Base-by-base conservation (phyloP, 139 green algal species). In the Desmodesmus armatus region DNA sequence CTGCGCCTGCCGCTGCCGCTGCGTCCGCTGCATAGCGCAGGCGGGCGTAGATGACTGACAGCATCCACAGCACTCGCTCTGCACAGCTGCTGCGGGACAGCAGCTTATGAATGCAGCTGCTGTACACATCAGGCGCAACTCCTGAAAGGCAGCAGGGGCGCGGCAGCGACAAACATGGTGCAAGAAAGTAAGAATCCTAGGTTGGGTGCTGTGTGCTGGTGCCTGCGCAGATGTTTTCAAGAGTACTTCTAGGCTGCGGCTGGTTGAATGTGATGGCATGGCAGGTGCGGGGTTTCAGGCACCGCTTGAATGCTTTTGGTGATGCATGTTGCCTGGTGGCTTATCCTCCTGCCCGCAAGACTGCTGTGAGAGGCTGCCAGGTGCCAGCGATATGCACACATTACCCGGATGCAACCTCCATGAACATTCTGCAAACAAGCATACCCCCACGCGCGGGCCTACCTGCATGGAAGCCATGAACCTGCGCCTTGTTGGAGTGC, bases 71-170 rank as follows among this genome's bases (percentile, higher is more conserved):
- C 13, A 62, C 39, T 27, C 69, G 69, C 37, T 86, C 49, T 15
- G 40, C 40, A 2, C 27, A 27, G 7, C 41, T 15, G 51, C 27
- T 35, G 0, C 19, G 7, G 3, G 80, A 63, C 15, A 86, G 53
- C 25, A 86, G 37, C 37, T 70, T 71, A 69, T 86, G 53, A 1
- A 73, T 2, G 11, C 37, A 31, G 4, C 72, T 49, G 70, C 80
- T 69, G 80, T 86, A 86, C 21, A 73, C 49, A 29, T 86, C 69
- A n/a, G 70, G 80, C 2, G 67, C 23, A 23, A 86, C 80, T 21
- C 80, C 80, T 80, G 80, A 23, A 23, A 23, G 47, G 17, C 47
- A 23, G 47, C 17, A 15, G 47, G 13, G 47, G 47, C 17, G 47
- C 17, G 47, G n/a, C n/a, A n/a, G n/a, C n/a, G n/a, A n/a, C n/a